Base-by-base conservation (phyloP, 495 filamentous ascomycete species). In the Penicillium paxilli region DNA sequence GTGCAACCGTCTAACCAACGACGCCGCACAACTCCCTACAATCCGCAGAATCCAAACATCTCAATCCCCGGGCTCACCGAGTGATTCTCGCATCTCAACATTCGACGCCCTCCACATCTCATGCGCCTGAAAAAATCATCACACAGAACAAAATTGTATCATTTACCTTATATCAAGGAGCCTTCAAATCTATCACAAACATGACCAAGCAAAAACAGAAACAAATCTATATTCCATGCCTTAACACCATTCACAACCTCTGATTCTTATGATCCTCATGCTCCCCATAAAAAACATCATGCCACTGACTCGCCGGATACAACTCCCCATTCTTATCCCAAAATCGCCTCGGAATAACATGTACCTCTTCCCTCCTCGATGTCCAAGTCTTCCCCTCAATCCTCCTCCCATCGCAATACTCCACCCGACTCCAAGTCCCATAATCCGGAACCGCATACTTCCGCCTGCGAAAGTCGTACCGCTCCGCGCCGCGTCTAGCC, bases 1-100 rank as follows among this genome's bases (percentile, higher is more conserved):
- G 45, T 78, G 75, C 59, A 61, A 57, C 24, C 63, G 62, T 4
- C 60, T 77, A 55, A 72, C 69, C 33, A 64, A 77, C 55, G 58
- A 61, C n/a, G 49, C 61, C 6, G 69, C 74, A 7, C 70, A 69
- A 48, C 63, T 78, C 0, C 75, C 75, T 2, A 60, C 64, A 16
- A 49, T 76, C 45, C 72, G 75, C 28, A 58, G 49, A 5, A 42
- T 48, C 2, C 51, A 55, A 26, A 23, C 54, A 21, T 26, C 48
- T 11, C 58, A 60, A 23, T 40, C 46, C 2, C n/a, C n/a, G n/a
- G n/a, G n/a, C n/a, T 30, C 49, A 10, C 44, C 30, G 51, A 54
- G 9, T 21, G 49, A 21, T 6, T 44, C 32, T 10, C 54, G 40
- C 9, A 45, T 32, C n/a, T 62, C 54, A 17, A 26, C 26, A 26